Evolutionary conservation across 257 asterid species (phyloP), one percentile per base, ranked within the genome.

Genomic region (Parsonsia alboflavescens): DNA sequence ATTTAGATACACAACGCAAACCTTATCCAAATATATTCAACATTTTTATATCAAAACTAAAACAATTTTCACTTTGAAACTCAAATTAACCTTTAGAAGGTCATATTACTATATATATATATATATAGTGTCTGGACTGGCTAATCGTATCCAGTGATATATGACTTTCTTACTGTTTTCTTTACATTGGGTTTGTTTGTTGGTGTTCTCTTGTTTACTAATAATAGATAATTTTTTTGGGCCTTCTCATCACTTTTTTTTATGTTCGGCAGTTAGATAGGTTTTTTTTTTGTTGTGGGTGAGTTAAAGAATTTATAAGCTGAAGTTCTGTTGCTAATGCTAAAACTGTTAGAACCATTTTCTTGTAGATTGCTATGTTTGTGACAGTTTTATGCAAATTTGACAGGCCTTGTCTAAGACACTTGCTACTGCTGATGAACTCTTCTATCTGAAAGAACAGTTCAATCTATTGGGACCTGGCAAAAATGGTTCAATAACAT

Each of bases 341-440:
- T n/a, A n/a, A n/a, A n/a, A n/a, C n/a, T n/a, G n/a, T n/a, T n/a
- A n/a, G n/a, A n/a, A n/a, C n/a, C n/a, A n/a, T n/a, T n/a, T n/a
- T n/a, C n/a, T n/a, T n/a, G 49, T 17, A 65, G 15, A 65, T 33
- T 77, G 39, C 41, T 62, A 53, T 13, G 30, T 12, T 56, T 72
- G 52, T 6, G 33, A 49, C 61, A 8, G 61, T 73, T 41, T 21
- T 80, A 28, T 21, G 33, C 21, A 41, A 80, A 78, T 58, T 73
- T 76, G 65, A 79, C 89, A 92, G 97, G 95, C 97, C 30, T 52
- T 92, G 78, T 87, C 97, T 0, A 90, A 90, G 79, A 90, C 95
- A 15, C 78, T 92, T 87, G n/a, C n/a, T n/a, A 86, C 89, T 6
- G 92, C 61, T 13, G 93, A 88, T 70, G 96, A 88, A 72, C 89